A percentile compares a stretch with the other conserved stretches of the same genome.
These are phyloP conservation scores for Pseudoneurospora amorphoporcata DNA, from an alignment of 495 filamentous ascomycete genomes.

Conservation along the genomic window DNA sequence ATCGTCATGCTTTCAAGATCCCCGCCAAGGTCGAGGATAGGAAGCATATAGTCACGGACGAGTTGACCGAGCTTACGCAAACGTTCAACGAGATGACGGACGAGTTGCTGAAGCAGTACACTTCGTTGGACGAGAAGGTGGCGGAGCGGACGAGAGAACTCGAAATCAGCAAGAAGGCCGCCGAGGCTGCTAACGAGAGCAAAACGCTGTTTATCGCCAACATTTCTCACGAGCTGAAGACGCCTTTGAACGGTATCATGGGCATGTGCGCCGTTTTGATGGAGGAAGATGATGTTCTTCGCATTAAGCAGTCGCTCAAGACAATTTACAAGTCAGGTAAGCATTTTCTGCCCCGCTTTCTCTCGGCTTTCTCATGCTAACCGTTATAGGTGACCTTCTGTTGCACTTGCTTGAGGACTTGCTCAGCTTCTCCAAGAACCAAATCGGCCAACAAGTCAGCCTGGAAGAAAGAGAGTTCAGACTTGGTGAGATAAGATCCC, in stretches of 20 bases:
- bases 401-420: slow-evolving; percentile 84
- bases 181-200: slow-evolving; percentile 86
- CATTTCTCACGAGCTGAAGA: slow-evolving; percentile 90
- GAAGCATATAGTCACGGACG: slow-evolving; percentile 69
- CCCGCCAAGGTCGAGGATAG: slow-evolving; percentile 68
- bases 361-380: background rate
- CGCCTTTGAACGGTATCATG: slow-evolving; percentile 83
- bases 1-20: slow-evolving; percentile 61
- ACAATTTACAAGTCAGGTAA: slow-evolving; percentile 74
- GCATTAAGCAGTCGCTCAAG: slow-evolving; percentile 70
- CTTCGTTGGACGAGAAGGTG: slow-evolving; percentile 72
- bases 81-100: slow-evolving; percentile 95
- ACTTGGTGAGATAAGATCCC: slow-evolving; percentile 65
- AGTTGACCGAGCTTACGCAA: slow-evolving; percentile 73
- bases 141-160: slow-evolving; percentile 71
- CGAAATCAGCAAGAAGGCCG: slow-evolving; percentile 80
- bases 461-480: slow-evolving; percentile 81
- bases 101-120: slow-evolving; percentile 78
- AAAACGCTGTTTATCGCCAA: slow-evolving; percentile 95
- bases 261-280: slow-evolving; percentile 90
- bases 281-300: slow-evolving; percentile 68
- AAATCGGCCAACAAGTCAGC: slow-evolving; percentile 67
- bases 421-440: slow-evolving; percentile 87
- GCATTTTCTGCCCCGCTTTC: background rate
- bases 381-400: slow-evolving; percentile 52